Percentiles rank a stretch among this genome's conserved stretches.
Evolutionary conservation across 1,139 yeast genomes (phyloP).

Genomic region (Yamadazyma aaseri): DNA sequence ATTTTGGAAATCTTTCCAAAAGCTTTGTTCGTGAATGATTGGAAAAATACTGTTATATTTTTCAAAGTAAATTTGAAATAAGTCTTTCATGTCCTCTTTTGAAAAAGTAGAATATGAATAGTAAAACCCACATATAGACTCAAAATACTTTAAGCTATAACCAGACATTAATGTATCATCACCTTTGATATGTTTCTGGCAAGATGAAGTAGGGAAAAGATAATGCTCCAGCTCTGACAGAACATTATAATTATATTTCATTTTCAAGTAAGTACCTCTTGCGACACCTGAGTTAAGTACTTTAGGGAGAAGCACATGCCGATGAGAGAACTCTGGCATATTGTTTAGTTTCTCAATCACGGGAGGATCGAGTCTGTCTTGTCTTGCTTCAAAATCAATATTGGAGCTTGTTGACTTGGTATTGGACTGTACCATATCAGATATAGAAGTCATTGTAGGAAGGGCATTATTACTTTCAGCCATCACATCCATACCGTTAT

Average conservation of each 20-base stretch:
- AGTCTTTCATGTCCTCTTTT: constrained; percentile 18
- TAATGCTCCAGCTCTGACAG: not conserved
- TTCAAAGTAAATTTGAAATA: constrained; percentile 27
- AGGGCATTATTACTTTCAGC: too few species aligned
- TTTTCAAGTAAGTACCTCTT: not conserved
- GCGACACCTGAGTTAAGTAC: not conserved
- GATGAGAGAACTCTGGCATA: constrained; percentile 1
- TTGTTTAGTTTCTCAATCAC: not conserved
- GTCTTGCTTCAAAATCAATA: too few species aligned
- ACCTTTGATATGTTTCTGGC: not conserved
- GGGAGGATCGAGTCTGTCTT: constrained; percentile 6
- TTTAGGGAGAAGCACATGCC: not conserved
- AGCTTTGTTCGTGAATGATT: constrained; percentile 24
- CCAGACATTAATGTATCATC: not conserved
- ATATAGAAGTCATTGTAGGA: too few species aligned
- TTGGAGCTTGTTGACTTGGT: not conserved
- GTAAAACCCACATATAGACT: too few species aligned
- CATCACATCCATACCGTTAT: too few species aligned
- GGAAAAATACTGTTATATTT: constrained; percentile 35
- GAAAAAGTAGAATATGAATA: not conserved
- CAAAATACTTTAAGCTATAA: not conserved
- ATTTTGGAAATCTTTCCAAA: constrained; percentile 28
- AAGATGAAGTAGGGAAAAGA: not conserved
- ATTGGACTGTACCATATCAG: not conserved
- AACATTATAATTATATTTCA: not conserved